These are phyloP conservation scores for Candida dubliniensis DNA, from an alignment of 1,139 yeast genomes.

Conservation along the genomic window DNA sequence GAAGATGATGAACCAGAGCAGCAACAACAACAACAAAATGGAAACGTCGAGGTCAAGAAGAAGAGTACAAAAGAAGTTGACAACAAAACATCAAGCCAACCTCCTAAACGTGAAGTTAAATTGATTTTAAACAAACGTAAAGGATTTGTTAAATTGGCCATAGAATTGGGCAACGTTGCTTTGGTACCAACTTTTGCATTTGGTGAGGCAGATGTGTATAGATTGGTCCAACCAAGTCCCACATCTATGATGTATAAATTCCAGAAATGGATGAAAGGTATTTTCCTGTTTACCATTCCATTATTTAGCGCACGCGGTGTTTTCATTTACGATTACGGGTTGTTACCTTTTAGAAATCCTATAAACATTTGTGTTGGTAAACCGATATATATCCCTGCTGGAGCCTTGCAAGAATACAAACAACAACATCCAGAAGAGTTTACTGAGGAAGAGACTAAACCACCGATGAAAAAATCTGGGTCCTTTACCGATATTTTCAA, in stretches of 20 bases:
- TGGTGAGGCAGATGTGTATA: slow-evolving; percentile 85
- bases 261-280: slow-evolving; percentile 71
- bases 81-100: too few species aligned
- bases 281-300: slow-evolving; percentile 83
- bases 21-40: slow-evolving; percentile 6
- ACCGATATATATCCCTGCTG: slow-evolving; percentile 70
- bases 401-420: slow-evolving; percentile 33
- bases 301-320: slow-evolving; percentile 91
- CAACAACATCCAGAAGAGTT: slow-evolving; percentile 29
- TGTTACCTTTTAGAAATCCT: slow-evolving; percentile 81
- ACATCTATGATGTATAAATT: slow-evolving; percentile 52
- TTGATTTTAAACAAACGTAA: slow-evolving; percentile 75
- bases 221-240: slow-evolving; percentile 56
- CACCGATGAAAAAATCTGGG: slow-evolving; percentile 4
- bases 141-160: slow-evolving; percentile 86
- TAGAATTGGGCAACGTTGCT: slow-evolving; percentile 72
- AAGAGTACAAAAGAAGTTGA: too few species aligned
- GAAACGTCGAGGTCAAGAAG: neutral
- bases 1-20: slow-evolving; percentile 10
- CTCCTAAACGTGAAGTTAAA: slow-evolving; percentile 25
- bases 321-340: slow-evolving; percentile 89
- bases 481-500: slow-evolving; percentile 20
- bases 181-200: slow-evolving; percentile 89
- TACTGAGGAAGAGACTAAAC: slow-evolving; percentile 8
- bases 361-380: slow-evolving; percentile 78